Base-by-base conservation (phyloP, 164 flowering plant genomes). In the Umbilicus rupestris region DNA sequence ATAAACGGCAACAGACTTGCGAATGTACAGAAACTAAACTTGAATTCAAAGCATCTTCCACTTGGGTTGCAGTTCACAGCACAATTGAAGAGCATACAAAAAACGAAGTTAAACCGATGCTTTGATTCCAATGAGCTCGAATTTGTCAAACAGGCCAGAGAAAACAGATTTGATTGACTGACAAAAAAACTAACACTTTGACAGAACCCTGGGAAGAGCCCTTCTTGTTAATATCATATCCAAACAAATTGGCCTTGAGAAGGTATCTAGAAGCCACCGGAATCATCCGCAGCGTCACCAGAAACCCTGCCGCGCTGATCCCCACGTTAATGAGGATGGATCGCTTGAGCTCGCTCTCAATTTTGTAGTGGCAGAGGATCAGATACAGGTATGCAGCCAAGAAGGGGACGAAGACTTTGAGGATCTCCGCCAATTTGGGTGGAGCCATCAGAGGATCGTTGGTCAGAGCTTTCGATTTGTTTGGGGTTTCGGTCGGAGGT, bases 191-290 rank as follows among this genome's bases (percentile, higher is more conserved):
- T 78, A 63, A 93, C 98, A 93, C 96, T 89, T 86, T 86, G 46
- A 90, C 70, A 16, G 83, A 63, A 8, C 97, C 98, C 62, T 80
- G 87, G 72, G 92, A 87, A 17, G 97, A 86, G 6, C 97, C 98
- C 69, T 76, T 84, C 84, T 93, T 93, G 72, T 93, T 93, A 66
- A 93, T 90, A 63, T 93, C 97, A 55, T 74, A 87, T 5, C 97
- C 97, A 67, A 83, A 90, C 58, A 93, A 62, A 75, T 80, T 84
- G 17, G 96, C 80, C 68, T 85, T 78, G 60, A 82, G 62, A 8
- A 90, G 84, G 70, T 84, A 90, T 59, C 73, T 74, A 1, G 97
- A 80, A 10, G 94, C 92, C 16, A 93, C 92, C 0, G 98, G 98
- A 35, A 93, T 90, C 85, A 87, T 41, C 57, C 46, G 39, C 0